Evolutionary conservation across 1,284 basidiomycete species (phyloP), one percentile per base, ranked within the genome.

Genomic region (Ganoderma leucocontextum): DNA sequence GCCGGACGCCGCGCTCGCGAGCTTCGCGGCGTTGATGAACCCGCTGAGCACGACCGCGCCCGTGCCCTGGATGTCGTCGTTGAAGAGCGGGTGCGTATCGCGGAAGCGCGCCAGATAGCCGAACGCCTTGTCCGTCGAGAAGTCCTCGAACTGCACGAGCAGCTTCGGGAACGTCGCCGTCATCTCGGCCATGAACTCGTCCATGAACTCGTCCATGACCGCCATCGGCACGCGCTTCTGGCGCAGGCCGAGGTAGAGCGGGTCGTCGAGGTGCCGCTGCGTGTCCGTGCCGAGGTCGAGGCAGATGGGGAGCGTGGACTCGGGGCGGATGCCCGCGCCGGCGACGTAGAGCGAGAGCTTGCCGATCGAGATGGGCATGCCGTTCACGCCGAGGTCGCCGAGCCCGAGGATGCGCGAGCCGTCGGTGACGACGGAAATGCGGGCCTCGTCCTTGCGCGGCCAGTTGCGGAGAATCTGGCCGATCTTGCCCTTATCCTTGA

Each of bases 351-450:
- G 87, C 29, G 94, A 95, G 15, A 98, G 86, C 81, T 98, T 98
- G 57, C 96, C 96, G 70, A 97, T 93, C 25, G 93, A 90, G 76
- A 98, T 98, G 2, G 95, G 95, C 91, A 97, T 94, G n/a, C 92
- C 92, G 74, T 94, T 93, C 38, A 92, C 85, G 58, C 92, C 92
- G 49, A 98, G 89, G 78, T 98, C 97, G 42, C 97, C 97, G 38
- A 99, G 83, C 71, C 97, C 96, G 35, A 98, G 87, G 74, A 98
- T 97, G 66, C 96, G 91, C 19, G 94, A 96, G 47, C 91, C 96
- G 81, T 98, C 96, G 1, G 94, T 95, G 19, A 96, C 94, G 57
- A 96, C 94, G 67, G 90, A 89, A 72, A 96, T 95, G 58, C 94
- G 87, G 25, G 93, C 93, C 55, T 93, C 89, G 63, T 89, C 83